Conservation (phyloP, 768 basidiomycete species). For the Tephrocybe sp. region DNA sequence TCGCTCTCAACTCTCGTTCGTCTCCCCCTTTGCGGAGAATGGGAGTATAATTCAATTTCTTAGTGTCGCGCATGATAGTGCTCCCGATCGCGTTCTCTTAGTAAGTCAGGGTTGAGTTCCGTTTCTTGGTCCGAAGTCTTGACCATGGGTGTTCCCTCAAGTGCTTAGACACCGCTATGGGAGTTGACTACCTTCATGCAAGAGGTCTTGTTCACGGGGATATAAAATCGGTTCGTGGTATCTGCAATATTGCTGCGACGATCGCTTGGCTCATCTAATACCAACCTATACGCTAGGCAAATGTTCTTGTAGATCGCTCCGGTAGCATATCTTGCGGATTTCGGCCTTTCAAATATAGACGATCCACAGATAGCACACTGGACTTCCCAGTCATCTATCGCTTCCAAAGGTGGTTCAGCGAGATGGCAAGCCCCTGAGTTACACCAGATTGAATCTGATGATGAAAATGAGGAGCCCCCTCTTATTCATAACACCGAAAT, state of each 20-base stretch:
- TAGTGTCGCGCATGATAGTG: not conserved
- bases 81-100: conserved; percentile 12
- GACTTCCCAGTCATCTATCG: conserved; percentile 10
- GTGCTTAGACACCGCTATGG: conserved; percentile 20
- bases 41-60: not conserved
- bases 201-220: conserved; percentile 27
- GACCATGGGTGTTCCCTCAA: not conserved
- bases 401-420: conserved; percentile 17
- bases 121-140: no score
- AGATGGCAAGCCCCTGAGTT: conserved; percentile 28
- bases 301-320: conserved; percentile 22
- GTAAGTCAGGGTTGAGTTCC: no score
- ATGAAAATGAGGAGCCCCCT: not conserved
- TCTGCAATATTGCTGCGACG: no score
- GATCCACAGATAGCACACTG: conserved; percentile 16
- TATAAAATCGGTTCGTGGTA: conserved; percentile 27
- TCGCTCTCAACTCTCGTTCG: not conserved
- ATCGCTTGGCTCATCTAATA: no score
- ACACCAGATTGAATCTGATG: not conserved
- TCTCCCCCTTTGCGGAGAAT: not conserved
- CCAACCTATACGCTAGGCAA: conserved; percentile 16
- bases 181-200: conserved; percentile 24
- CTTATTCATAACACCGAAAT: conserved; percentile 10
- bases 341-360: conserved; percentile 21
- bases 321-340: conserved; percentile 24